Evolutionary conservation across 83 land plant genomes (phyloP).

Genomic region (Picea abies): DNA sequence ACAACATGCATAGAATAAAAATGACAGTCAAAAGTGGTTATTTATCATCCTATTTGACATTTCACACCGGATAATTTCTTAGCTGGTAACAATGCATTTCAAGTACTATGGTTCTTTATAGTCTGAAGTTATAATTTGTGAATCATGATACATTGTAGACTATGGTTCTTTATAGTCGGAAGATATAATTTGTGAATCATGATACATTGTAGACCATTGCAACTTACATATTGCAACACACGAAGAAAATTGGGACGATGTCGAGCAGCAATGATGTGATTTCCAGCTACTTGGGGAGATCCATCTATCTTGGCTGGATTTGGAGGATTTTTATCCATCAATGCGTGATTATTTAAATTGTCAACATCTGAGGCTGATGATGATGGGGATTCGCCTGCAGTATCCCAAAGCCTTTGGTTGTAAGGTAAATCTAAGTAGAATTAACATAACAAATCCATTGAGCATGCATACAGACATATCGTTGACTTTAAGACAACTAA

Average conservation of each 20-base stretch:
- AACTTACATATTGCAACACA: slow-evolving; percentile 73
- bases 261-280: slow-evolving; percentile 50
- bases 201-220: background rate
- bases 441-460: no score
- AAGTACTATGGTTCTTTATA: background rate
- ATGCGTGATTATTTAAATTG: slow-evolving; percentile 60
- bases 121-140: no score
- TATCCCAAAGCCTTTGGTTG: background rate
- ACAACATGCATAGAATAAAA: background rate
- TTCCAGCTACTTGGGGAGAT: slow-evolving; percentile 67
- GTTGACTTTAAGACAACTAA: no score
- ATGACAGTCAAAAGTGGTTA: background rate
- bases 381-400: slow-evolving; percentile 94
- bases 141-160: background rate
- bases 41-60: background rate
- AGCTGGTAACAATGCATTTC: background rate
- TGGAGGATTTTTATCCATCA: slow-evolving; percentile 35
- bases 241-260: slow-evolving; percentile 51
- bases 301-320: slow-evolving; percentile 38
- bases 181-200: background rate
- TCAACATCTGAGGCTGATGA: slow-evolving; percentile 98
- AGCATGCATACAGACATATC: no score
- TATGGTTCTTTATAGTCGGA: background rate
- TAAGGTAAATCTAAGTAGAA: background rate
- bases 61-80: background rate